These are phyloP conservation scores for Penicillium sp. DNA, from an alignment of 2,329 filamentous ascomycete species.

Conservation along the genomic window DNA sequence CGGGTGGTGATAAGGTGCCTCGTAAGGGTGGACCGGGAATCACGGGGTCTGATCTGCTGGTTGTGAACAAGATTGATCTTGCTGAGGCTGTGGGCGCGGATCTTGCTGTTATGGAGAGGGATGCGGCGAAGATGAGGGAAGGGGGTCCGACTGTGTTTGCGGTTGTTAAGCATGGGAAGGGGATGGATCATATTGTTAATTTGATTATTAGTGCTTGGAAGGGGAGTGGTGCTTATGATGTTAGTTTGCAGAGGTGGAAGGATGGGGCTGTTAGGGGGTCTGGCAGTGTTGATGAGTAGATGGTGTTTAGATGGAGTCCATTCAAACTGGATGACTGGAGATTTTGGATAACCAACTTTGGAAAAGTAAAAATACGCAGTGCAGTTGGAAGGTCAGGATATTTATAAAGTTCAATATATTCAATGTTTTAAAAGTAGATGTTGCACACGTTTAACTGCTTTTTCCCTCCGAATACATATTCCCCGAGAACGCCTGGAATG, in stretches of 20 bases:
- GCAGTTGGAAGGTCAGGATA: neutral
- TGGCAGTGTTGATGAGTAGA: constrained; percentile 27
- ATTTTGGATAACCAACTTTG: neutral
- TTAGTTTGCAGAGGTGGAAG: constrained; percentile 39
- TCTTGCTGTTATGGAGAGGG: constrained; percentile 83
- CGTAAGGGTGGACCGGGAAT: constrained; percentile 94
- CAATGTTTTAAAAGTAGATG: constrained; percentile 6
- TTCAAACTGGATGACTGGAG: neutral
- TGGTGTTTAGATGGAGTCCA: neutral
- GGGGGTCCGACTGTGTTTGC: constrained; percentile 92
- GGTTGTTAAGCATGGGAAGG: constrained; percentile 87
- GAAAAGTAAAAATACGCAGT: neutral
- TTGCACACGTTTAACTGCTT: constrained; percentile 14
- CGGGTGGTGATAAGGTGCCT: constrained; percentile 91
- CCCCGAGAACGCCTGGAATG: constrained; percentile 22
- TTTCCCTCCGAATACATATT: constrained; percentile 16
- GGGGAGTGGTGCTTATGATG: constrained; percentile 63
- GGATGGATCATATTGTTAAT: constrained; percentile 75
- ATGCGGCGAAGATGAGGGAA: constrained; percentile 88
- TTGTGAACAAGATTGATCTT: constrained; percentile 96
- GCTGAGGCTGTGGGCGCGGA: constrained; percentile 86
- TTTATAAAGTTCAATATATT: constrained; percentile 5
- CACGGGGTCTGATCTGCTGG: constrained; percentile 83
- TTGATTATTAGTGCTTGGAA: constrained; percentile 88
- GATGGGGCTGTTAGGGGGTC: constrained; percentile 33